Percentiles rank a stretch among this genome's conserved stretches.
Evolutionary conservation across 2,329 filamentous ascomycete genomes (phyloP).

Genomic region (Fusarium tupiense): DNA sequence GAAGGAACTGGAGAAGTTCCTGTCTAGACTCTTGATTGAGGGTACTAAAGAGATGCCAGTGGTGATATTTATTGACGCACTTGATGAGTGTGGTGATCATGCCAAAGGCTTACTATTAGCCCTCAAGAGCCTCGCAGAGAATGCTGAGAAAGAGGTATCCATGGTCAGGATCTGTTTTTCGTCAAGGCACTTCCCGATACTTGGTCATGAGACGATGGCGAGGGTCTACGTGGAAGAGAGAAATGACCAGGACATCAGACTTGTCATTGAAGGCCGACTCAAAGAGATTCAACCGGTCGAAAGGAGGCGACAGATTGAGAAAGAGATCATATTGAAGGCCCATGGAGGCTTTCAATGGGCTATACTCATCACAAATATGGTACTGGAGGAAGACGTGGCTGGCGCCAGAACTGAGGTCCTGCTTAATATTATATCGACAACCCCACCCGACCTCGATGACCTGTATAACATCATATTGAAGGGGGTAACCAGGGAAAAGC

Average conservation of each 20-base stretch:
- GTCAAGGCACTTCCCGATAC: neutral
- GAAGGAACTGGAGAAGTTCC: neutral
- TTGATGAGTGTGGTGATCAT: neutral
- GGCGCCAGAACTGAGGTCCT: neutral
- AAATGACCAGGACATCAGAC: neutral
- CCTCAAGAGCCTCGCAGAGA: neutral
- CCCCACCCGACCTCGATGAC: neutral
- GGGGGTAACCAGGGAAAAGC: fast-evolving
- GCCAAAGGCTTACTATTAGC: neutral
- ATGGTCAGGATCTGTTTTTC: neutral
- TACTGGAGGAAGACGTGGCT: neutral
- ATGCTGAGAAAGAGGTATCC: neutral
- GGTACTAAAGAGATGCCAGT: neutral
- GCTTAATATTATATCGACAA: neutral
- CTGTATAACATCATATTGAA: neutral
- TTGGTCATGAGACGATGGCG: neutral
- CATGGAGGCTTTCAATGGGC: neutral
- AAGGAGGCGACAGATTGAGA: neutral
- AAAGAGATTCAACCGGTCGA: fast-evolving
- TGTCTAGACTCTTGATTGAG: neutral
- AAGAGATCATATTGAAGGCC: neutral
- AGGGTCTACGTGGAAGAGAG: neutral
- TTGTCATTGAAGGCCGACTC: neutral
- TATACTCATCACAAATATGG: neutral
- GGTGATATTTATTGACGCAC: neutral